Evolutionary conservation across 2,329 filamentous ascomycete genomes (phyloP).

Genomic region (Dactylellina haptotyla): DNA sequence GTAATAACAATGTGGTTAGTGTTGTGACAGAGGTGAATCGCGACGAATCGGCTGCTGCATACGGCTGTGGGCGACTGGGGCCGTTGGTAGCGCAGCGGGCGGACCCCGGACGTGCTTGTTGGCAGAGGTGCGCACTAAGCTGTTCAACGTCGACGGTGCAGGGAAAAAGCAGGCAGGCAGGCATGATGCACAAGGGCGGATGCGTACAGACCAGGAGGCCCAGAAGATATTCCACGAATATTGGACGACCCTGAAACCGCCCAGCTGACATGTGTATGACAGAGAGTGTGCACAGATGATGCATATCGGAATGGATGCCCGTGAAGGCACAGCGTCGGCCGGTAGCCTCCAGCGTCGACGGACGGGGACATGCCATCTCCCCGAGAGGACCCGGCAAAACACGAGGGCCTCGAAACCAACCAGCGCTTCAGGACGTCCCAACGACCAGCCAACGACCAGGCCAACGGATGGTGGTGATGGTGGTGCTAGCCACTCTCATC

Average conservation of each 20-base stretch:
- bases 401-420: conserved; percentile 14
- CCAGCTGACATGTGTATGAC: no score
- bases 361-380: not conserved
- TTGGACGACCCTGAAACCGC: no score
- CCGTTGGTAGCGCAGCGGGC: no score
- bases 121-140: no score
- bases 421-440: conserved; percentile 12
- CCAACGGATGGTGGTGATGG: no score
- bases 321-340: no score
- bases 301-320: not conserved
- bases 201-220: not conserved
- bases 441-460: no score
- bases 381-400: not conserved
- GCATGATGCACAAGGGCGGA: not conserved
- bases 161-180: not conserved
- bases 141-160: not conserved
- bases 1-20: not conserved
- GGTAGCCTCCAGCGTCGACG: not conserved
- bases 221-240: not conserved
- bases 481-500: no score
- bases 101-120: not conserved
- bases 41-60: not conserved
- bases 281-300: no score
- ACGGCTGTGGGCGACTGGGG: no score
- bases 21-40: no score